These are phyloP conservation scores for Collariella sp. DNA, from an alignment of 495 filamentous ascomycete genomes.

Conservation along the genomic window DNA sequence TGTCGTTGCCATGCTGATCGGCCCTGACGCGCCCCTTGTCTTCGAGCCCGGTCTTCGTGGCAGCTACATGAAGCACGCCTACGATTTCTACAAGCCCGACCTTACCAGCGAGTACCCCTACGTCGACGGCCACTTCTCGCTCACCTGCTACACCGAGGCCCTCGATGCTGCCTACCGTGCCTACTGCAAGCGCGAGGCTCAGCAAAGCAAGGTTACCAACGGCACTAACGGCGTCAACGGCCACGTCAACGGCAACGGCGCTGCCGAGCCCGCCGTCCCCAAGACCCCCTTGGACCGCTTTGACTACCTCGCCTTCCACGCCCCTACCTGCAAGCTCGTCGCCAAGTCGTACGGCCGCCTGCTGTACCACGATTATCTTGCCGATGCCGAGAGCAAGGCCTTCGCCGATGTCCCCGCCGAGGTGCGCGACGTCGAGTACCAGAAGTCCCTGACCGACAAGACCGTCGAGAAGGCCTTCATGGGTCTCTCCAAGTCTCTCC, in stretches of 20 bases:
- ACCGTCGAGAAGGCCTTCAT: conserved; percentile 93
- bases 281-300: conserved; percentile 82
- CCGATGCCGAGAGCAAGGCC: conserved; percentile 61
- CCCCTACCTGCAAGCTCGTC: conserved; percentile 96
- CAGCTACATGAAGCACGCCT: conserved; percentile 87
- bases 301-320: conserved; percentile 92
- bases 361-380: conserved; percentile 92
- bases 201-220: conserved; percentile 40
- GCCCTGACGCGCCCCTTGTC: conserved; percentile 83
- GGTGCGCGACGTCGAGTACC: conserved; percentile 75
- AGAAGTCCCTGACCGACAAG: conserved; percentile 82
- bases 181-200: conserved; percentile 77
- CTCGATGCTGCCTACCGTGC: conserved; percentile 94
- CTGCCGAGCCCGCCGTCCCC: conserved; percentile 36
- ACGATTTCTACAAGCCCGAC: conserved; percentile 99
- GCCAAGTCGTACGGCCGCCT: conserved; percentile 90
- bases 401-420: conserved; percentile 85
- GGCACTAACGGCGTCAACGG: conserved; percentile 47
- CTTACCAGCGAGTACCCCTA: conserved; percentile 95
- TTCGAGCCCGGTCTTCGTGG: conserved; percentile 89
- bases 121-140: conserved; percentile 92
- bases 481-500: conserved; percentile 80
- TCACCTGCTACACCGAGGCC: conserved; percentile 91
- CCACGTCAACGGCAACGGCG: conserved; percentile 36
- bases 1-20: conserved; percentile 88